A percentile compares a stretch with the other conserved stretches of the same genome.
Conservation (phyloP, 805 yeast genomes). For the Nakazawaea ernobii region DNA sequence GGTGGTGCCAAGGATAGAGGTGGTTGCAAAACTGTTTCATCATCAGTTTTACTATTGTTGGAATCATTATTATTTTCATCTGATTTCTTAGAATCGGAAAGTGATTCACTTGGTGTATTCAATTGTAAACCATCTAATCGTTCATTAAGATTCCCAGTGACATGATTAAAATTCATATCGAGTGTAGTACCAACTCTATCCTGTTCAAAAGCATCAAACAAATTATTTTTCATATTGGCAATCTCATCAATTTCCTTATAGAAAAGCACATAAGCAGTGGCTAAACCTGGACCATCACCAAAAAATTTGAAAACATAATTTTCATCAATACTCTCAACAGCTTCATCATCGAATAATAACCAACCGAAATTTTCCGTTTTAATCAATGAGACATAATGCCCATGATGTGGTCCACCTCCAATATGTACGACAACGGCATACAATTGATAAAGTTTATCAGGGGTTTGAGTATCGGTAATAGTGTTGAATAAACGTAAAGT, state of each 20-base stretch:
- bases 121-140: neutral
- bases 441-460: constrained; percentile 67
- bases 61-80: neutral
- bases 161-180: constrained; percentile 6
- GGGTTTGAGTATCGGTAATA: constrained; percentile 44
- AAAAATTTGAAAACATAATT: constrained; percentile 76
- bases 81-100: neutral
- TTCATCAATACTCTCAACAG: constrained; percentile 85
- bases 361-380: constrained; percentile 77
- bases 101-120: neutral
- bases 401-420: constrained; percentile 98
- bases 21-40: too few relatives aligned
- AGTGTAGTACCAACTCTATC: constrained; percentile 13
- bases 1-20: neutral
- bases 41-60: too few relatives aligned
- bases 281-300: constrained; percentile 83
- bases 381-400: constrained; percentile 87
- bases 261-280: constrained; percentile 79
- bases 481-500: constrained; percentile 66
- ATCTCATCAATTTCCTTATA: constrained; percentile 51
- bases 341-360: constrained; percentile 93
- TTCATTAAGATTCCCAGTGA: constrained; percentile 7
- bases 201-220: constrained; percentile 24
- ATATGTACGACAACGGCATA: constrained; percentile 87
- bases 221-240: constrained; percentile 20